phyloP scores from a whole-genome alignment of 2,329 filamentous ascomycete genomes.

The Cladophialophora exuberans region DNA sequence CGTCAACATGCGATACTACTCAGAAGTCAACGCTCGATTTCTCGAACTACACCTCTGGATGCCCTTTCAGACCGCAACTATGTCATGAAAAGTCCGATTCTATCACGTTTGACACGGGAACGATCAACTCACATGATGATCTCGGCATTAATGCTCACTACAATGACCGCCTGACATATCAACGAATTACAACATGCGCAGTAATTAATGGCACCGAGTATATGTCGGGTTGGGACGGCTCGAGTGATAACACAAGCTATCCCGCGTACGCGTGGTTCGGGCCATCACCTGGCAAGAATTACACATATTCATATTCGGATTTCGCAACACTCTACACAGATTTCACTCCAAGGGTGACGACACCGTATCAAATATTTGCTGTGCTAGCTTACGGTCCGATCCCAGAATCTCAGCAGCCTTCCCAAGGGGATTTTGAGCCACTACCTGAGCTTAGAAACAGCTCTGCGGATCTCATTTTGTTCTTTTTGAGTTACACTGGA shows the following conservation, averaged over 20 bases:
- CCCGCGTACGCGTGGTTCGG: conserved; percentile 20
- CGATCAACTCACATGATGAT: conserved; percentile 28
- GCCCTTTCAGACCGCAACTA: conserved; percentile 20
- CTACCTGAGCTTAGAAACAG: conserved; percentile 16
- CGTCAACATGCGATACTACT: conserved; percentile 22
- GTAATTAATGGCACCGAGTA: conserved; percentile 22
- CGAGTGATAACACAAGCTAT: neutral
- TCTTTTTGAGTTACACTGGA: conserved; percentile 27
- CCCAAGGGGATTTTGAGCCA: conserved; percentile 25
- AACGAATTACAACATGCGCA: conserved; percentile 26
- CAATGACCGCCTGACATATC: conserved; percentile 25
- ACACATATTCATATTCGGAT: conserved; percentile 26
- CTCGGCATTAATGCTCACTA: conserved; percentile 30
- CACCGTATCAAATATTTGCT: conserved; percentile 22
- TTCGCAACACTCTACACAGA: conserved; percentile 25
- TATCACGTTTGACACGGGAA: conserved; percentile 25
- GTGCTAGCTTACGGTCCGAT: conserved; percentile 1
- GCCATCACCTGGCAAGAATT: conserved; percentile 23
- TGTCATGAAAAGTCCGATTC: conserved; percentile 17
- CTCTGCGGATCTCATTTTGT: conserved; percentile 17
- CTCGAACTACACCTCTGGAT: neutral
- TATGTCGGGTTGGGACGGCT: conserved; percentile 23
- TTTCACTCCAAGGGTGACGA: conserved; percentile 19
- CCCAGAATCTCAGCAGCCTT: conserved; percentile 5
- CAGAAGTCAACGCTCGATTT: conserved; percentile 15